A percentile compares a stretch with the other conserved stretches of the same genome.
These are phyloP conservation scores for Arabidopsis arenosa DNA, from an alignment of 345 rosid species.

Conservation along the genomic window DNA sequence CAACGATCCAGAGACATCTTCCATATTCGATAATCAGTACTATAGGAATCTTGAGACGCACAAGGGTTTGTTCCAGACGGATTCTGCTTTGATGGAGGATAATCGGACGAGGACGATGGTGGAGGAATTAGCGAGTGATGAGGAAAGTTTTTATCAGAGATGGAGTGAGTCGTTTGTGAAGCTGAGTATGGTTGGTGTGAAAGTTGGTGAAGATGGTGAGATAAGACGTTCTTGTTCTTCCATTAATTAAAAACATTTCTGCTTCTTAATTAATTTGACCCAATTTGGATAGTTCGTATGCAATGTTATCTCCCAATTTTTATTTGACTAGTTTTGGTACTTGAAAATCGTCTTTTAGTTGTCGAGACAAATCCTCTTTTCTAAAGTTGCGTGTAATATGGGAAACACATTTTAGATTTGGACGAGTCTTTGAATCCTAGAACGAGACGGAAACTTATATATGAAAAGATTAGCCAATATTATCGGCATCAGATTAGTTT, in stretches of 20 bases:
- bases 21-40: slow-evolving; percentile 66
- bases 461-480: neutral
- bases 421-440: neutral
- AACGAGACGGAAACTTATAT: neutral
- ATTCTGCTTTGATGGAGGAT: slow-evolving; percentile 59
- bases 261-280: neutral
- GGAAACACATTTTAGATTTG: slow-evolving; percentile 50
- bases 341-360: neutral
- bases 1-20: slow-evolving; percentile 64
- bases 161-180: slow-evolving; percentile 75
- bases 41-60: slow-evolving; percentile 56
- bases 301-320: too few relatives aligned
- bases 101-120: slow-evolving; percentile 54
- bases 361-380: neutral
- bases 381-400: slow-evolving; percentile 46
- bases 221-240: slow-evolving; percentile 64
- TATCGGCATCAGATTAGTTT: too few relatives aligned
- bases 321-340: too few relatives aligned
- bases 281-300: neutral
- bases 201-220: slow-evolving; percentile 63
- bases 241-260: slow-evolving; percentile 1
- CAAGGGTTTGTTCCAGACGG: slow-evolving; percentile 74
- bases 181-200: slow-evolving; percentile 67
- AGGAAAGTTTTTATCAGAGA: slow-evolving; percentile 55
- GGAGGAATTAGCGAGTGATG: slow-evolving; percentile 58